Conservation (phyloP, 257 asterid species). For the Solanum rostratum region DNA sequence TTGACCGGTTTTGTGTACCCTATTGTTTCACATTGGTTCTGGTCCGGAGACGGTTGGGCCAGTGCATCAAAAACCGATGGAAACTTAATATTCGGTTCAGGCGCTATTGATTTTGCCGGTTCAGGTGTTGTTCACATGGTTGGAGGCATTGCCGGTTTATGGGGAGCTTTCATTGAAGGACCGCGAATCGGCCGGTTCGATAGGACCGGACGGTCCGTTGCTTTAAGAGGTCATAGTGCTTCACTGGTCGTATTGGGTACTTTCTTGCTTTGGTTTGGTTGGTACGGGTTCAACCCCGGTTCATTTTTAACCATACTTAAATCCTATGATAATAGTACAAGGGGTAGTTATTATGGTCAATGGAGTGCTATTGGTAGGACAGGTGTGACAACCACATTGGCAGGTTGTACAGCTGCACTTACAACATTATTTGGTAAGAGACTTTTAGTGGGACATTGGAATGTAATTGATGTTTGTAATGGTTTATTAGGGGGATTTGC, state of each 20-base stretch:
- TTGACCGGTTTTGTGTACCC: slow-evolving; percentile 88
- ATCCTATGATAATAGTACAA: slow-evolving; percentile 13
- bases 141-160: slow-evolving; percentile 80
- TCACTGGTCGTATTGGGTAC: slow-evolving; percentile 66
- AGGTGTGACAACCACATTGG: slow-evolving; percentile 83
- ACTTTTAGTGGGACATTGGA: slow-evolving; percentile 76
- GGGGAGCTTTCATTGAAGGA: slow-evolving; percentile 74
- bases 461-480: slow-evolving; percentile 81
- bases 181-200: slow-evolving; percentile 84
- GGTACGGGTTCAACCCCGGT: slow-evolving; percentile 95
- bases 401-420: slow-evolving; percentile 87
- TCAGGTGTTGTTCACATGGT: slow-evolving; percentile 95
- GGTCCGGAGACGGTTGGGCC: slow-evolving; percentile 90
- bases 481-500: slow-evolving; percentile 89
- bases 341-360: slow-evolving; percentile 57
- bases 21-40: slow-evolving; percentile 83
- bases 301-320: slow-evolving; percentile 43
- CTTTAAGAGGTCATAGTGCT: slow-evolving; percentile 70
- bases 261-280: slow-evolving; percentile 74
- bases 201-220: slow-evolving; percentile 60
- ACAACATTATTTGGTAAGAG: slow-evolving; percentile 74
- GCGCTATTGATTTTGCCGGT: slow-evolving; percentile 87
- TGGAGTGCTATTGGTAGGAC: slow-evolving; percentile 95
- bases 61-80: slow-evolving; percentile 29
- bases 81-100: slow-evolving; percentile 51